A percentile compares a stretch with the other conserved stretches of the same genome.
Conservation (phyloP, 164 flowering plant species). For the Litsea cubeba region DNA sequence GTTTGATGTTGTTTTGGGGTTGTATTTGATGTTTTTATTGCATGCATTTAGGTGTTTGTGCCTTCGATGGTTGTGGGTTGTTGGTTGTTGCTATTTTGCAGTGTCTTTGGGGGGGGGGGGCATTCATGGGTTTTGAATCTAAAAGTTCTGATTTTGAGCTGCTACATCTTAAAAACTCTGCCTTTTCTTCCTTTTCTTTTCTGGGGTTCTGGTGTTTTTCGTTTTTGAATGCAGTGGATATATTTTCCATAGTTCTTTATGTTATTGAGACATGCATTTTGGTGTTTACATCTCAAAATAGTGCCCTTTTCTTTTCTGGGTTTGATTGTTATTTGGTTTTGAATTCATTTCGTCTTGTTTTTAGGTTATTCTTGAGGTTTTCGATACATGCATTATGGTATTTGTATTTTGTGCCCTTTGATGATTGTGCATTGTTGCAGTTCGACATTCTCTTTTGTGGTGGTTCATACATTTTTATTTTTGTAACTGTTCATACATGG, state of each 20-base stretch:
- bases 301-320: no score
- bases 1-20: no score
- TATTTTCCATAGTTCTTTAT: no score
- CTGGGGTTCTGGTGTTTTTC: not conserved
- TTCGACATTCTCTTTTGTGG: not conserved
- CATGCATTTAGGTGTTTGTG: no score
- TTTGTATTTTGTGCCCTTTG: not conserved
- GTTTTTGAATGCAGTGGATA: not conserved
- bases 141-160: not conserved
- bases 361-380: not conserved
- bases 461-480: no score
- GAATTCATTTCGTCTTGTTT: not conserved
- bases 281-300: no score
- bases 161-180: no score
- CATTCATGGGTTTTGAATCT: not conserved
- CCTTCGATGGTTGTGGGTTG: no score
- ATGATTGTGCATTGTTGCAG: not conserved
- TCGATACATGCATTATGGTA: not conserved
- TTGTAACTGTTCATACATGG: not conserved
- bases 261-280: not conserved
- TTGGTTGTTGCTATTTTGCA: no score
- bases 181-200: not conserved
- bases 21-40: no score
- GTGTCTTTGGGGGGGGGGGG: no score
- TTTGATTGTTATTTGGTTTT: conserved; percentile 3